Evolutionary conservation across 306 rosid species (phyloP).

Genomic region (peach (Prunus persica)): DNA sequence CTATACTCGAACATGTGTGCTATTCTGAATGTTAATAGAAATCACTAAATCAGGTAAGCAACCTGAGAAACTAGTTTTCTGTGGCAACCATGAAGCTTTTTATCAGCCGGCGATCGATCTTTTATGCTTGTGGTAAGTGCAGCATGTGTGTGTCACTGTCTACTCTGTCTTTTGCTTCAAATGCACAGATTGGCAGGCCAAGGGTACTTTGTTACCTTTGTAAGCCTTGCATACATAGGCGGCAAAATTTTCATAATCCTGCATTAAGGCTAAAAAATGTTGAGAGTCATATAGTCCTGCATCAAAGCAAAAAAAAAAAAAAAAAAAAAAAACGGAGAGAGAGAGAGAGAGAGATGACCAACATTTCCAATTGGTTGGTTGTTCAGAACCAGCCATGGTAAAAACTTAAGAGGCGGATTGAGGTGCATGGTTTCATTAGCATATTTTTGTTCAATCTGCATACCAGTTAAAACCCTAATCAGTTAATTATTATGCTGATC

Average conservation of each 20-base stretch:
- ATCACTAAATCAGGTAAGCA: not conserved
- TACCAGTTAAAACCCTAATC: not conserved
- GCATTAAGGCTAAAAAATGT: not conserved
- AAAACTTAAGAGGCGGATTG: constrained; percentile 60
- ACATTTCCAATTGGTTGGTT: constrained; percentile 70
- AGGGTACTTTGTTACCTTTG: constrained; percentile 41
- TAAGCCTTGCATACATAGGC: constrained; percentile 58
- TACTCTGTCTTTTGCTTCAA: not conserved
- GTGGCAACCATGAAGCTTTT: not conserved
- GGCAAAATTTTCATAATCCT: constrained; percentile 58
- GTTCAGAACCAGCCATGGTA: constrained; percentile 88
- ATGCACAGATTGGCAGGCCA: constrained; percentile 49
- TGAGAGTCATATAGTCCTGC: constrained; percentile 11
- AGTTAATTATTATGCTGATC: not conserved
- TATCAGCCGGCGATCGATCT: no score
- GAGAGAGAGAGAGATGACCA: constrained; percentile 9
- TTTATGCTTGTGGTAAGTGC: no score
- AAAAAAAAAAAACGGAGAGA: no score
- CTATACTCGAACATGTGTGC: not conserved
- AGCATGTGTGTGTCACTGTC: no score
- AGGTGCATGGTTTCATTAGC: constrained; percentile 62
- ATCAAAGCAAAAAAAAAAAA: not conserved
- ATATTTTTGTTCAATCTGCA: constrained; percentile 56
- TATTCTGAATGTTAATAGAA: not conserved
- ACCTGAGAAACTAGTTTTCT: not conserved